phyloP scores from a whole-genome alignment of 768 basidiomycete species.

The Bullera alba region DNA sequence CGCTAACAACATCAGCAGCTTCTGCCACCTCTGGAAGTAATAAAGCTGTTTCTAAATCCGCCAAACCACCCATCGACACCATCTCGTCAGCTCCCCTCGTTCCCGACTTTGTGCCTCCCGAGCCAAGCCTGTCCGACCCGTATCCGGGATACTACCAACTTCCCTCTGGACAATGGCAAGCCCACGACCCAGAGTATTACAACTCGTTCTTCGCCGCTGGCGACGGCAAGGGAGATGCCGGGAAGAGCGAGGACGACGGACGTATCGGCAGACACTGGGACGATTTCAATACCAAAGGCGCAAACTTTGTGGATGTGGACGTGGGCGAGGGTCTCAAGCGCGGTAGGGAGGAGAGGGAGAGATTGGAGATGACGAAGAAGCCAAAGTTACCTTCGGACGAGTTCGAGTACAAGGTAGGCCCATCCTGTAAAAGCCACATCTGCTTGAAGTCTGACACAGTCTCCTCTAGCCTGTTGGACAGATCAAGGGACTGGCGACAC shows the following conservation, averaged over 20 bases:
- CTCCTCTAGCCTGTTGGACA: slow-evolving; percentile 34
- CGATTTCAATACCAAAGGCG: slow-evolving; percentile 23
- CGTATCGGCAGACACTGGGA: slow-evolving; percentile 39
- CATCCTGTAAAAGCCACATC: background rate
- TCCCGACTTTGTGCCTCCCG: slow-evolving; percentile 36
- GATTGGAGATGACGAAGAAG: slow-evolving; percentile 16
- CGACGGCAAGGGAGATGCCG: background rate
- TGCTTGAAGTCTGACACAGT: background rate
- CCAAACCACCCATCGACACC: slow-evolving; percentile 3
- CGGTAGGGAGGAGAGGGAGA: slow-evolving; percentile 23
- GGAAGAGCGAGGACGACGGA: slow-evolving; percentile 21
- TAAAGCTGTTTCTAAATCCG: slow-evolving; percentile 8
- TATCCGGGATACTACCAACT: slow-evolving; percentile 45
- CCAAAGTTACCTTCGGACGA: slow-evolving; percentile 22
- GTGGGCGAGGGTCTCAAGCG: slow-evolving; percentile 26
- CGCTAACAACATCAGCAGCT: background rate
- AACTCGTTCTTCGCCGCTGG: slow-evolving; percentile 29
- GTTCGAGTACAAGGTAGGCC: slow-evolving; percentile 40
- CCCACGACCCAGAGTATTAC: slow-evolving; percentile 41
- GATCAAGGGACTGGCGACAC: slow-evolving; percentile 38
- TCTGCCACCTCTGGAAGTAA: slow-evolving; percentile 4
- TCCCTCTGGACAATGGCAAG: slow-evolving; percentile 37
- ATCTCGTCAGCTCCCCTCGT: slow-evolving; percentile 40
- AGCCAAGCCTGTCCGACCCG: slow-evolving; percentile 30
- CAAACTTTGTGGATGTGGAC: slow-evolving; percentile 27